These are phyloP conservation scores for Pythium biforme DNA, from an alignment of 352 stramenopile genomes.

Conservation along the genomic window DNA sequence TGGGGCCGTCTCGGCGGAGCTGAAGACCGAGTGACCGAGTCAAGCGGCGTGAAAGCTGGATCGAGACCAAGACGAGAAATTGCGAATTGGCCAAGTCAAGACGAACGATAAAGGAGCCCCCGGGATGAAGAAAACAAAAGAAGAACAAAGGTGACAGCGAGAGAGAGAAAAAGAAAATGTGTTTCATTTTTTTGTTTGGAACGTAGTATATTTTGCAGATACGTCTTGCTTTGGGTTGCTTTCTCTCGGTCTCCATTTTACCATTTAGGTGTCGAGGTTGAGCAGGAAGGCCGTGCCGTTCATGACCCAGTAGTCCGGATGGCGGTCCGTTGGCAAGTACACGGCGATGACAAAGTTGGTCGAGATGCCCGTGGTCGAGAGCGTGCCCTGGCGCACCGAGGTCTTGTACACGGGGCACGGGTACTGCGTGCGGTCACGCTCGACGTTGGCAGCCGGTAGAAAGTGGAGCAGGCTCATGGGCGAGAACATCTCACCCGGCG, in stretches of 20 bases:
- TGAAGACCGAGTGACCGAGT: too few relatives aligned
- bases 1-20: too few relatives aligned
- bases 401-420: slow-evolving; percentile 95
- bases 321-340: slow-evolving; percentile 81
- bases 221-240: neutral
- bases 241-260: neutral
- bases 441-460: slow-evolving; percentile 78
- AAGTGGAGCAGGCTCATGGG: slow-evolving; percentile 91
- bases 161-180: slow-evolving; percentile 11
- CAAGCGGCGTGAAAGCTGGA: neutral
- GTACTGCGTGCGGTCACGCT: slow-evolving; percentile 68
- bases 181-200: slow-evolving; percentile 12
- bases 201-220: slow-evolving; percentile 22
- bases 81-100: slow-evolving; percentile 6
- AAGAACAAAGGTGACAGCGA: slow-evolving; percentile 9
- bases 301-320: slow-evolving; percentile 91
- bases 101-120: neutral
- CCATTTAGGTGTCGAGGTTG: slow-evolving; percentile 81
- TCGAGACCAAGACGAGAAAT: neutral
- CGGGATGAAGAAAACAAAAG: neutral
- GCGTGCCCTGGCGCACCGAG: slow-evolving; percentile 88
- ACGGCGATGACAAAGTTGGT: slow-evolving; percentile 97
- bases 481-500: slow-evolving; percentile 91
- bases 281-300: slow-evolving; percentile 91
- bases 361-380: slow-evolving; percentile 96